Base-by-base conservation (phyloP, 371 early-diverging fungal species). In the Mucor saturninus region DNA sequence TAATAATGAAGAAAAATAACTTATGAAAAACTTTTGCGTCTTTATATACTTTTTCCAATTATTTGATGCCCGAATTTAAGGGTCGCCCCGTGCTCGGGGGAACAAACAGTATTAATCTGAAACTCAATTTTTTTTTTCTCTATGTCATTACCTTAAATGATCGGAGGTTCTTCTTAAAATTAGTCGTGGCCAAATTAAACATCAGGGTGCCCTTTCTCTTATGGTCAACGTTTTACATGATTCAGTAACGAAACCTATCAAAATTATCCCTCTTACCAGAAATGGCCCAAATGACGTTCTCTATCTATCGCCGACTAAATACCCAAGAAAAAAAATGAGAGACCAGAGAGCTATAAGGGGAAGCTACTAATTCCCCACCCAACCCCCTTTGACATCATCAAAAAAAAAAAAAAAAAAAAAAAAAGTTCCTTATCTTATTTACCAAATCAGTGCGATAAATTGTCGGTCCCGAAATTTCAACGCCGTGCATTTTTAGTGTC, bases 381-480 rank as follows among this genome's bases (percentile, higher is more conserved):
- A 30, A 11, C 29, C 30, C 28, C 29, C 4, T 14, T 50, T 50
- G 50, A 50, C 31, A 30, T 50, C 50, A 50, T 50, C 21, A 46
- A 6, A 4, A 21, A 21, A n/a, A 43, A 15, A 43, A 43, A 6
- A 4, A 6, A 4, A 6, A 13, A n/a, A 42, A 26, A 21, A 46
- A 4, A 8, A 46, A 28, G 46, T 13, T n/a, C 30, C 50, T 50
- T 50, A 50, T 50, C 50, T 50, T 28, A 14, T 50, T 50, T 50
- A 50, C 50, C 30, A 50, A 31, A 50, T 50, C 50, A 50, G 50
- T 46, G 46, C 26, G 21, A 50, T 30, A 50, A 14, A 42, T 42
- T 50, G 50, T 50, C 50, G 50, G 50, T 28, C 31, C 31, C 30
- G 50, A 50, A 50, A 50, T 50, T 50, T 50, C 50, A 30, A 50